These are phyloP conservation scores for Salvia sclarea DNA, from an alignment of 305 asterid genomes.

Conservation along the genomic window DNA sequence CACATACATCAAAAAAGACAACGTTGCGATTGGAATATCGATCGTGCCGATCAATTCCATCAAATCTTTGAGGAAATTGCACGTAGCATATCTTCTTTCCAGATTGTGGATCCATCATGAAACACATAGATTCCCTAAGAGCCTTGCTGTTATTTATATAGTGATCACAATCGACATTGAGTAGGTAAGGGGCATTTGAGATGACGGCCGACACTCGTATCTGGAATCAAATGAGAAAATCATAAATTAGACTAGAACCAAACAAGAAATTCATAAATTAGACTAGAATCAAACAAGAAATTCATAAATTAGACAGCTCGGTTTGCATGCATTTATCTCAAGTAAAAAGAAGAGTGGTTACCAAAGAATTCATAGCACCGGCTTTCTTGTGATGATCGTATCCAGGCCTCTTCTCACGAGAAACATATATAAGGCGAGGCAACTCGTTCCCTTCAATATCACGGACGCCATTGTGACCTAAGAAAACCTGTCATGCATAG, in stretches of 20 bases:
- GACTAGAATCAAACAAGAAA: constrained; percentile 29
- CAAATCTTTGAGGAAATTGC: constrained; percentile 28
- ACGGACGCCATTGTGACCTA: constrained; percentile 59
- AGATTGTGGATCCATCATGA: constrained; percentile 72
- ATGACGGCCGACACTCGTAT: constrained; percentile 92
- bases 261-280: constrained; percentile 3
- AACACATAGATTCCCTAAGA: constrained; percentile 26
- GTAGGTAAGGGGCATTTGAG: constrained; percentile 89
- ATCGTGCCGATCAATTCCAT: constrained; percentile 27
- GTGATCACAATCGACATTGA: constrained; percentile 55
- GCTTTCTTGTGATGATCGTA: constrained; percentile 50
- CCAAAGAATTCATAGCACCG: constrained; percentile 99
- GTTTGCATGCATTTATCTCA: neutral
- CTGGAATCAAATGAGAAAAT: constrained; percentile 40
- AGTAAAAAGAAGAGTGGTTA: constrained; percentile 28
- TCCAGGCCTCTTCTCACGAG: constrained; percentile 30
- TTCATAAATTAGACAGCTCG: neutral
- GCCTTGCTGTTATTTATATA: constrained; percentile 27
- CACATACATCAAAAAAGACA: constrained; percentile 74
- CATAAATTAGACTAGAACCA: constrained; percentile 4
- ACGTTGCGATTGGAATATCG: constrained; percentile 24
- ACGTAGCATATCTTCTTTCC: constrained; percentile 29
- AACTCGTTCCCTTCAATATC: constrained; percentile 25
- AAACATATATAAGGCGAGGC: constrained; percentile 22
- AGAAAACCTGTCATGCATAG: constrained; percentile 62